phyloP scores from a whole-genome alignment of 345 rosid genomes.

The Boechera divaricarpa region DNA sequence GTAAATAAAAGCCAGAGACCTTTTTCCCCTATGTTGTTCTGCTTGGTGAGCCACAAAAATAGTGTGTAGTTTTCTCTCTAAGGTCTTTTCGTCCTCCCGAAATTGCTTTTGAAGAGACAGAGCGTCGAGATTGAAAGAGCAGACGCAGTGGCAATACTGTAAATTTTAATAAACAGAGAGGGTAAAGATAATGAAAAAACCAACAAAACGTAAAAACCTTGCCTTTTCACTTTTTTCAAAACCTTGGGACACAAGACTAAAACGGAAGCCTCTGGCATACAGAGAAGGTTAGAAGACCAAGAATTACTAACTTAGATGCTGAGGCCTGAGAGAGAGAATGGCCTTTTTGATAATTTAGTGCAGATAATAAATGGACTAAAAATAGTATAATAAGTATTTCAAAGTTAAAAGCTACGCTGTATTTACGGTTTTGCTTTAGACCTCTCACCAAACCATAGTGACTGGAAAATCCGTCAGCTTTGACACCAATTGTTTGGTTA shows the following conservation, averaged over 20 bases:
- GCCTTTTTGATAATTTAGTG: neutral
- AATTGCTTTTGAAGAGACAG: neutral
- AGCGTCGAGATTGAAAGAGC: neutral
- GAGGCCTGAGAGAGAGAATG: neutral
- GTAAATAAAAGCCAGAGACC: neutral
- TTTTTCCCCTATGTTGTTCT: neutral
- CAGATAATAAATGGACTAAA: neutral
- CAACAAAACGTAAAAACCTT: slow-evolving; percentile 1
- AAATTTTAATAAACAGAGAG: neutral
- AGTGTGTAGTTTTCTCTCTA: neutral
- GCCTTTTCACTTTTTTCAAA: neutral
- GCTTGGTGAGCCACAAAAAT: neutral
- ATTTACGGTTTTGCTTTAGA: neutral
- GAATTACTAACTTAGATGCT: neutral
- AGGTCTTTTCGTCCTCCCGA: neutral
- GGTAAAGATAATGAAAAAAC: neutral
- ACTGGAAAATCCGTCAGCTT: no score
- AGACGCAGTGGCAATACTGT: slow-evolving; percentile 12
- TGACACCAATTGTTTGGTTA: neutral
- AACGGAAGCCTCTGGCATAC: neutral
- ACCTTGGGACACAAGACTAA: slow-evolving; percentile 4
- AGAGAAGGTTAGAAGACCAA: neutral
- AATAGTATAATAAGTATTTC: neutral
- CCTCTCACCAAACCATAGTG: no score
- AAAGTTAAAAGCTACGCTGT: neutral